Evolutionary conservation across 306 rosid species (phyloP).

Genomic region (Quercus aquifolioides): DNA sequence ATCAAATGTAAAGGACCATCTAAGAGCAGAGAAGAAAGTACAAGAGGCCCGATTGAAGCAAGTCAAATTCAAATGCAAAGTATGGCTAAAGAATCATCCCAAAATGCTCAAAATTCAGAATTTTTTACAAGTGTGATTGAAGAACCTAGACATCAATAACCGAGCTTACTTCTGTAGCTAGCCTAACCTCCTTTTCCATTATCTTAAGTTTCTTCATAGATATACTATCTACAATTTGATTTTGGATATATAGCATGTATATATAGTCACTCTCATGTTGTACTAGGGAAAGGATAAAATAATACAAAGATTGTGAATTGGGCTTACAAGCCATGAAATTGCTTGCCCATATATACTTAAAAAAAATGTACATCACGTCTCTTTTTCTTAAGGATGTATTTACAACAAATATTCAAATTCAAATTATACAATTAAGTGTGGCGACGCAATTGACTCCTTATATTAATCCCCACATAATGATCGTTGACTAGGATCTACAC

Average conservation of each 20-base stretch:
- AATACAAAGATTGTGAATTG: no score
- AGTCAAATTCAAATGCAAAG: not conserved
- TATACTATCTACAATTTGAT: not conserved
- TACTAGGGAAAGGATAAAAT: no score
- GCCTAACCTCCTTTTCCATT: slow-evolving; percentile 14
- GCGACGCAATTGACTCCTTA: no score
- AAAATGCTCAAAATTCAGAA: slow-evolving; percentile 27
- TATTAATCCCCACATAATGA: no score
- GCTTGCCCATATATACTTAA: no score
- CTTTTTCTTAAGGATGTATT: no score
- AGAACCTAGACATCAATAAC: slow-evolving; percentile 19
- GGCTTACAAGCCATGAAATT: no score
- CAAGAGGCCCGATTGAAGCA: not conserved
- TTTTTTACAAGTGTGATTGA: slow-evolving; percentile 26
- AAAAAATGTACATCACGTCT: no score
- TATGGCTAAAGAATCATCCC: slow-evolving; percentile 30
- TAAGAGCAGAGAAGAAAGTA: not conserved
- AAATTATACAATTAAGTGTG: no score
- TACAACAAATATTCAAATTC: no score
- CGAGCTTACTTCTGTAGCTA: slow-evolving; percentile 21
- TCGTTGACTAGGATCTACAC: no score
- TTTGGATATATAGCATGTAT: not conserved
- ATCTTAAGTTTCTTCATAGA: not conserved
- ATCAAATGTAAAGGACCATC: slow-evolving; percentile 9
- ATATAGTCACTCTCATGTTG: not conserved